phyloP scores from a whole-genome alignment of 768 basidiomycete genomes.

The Russula abietina region DNA sequence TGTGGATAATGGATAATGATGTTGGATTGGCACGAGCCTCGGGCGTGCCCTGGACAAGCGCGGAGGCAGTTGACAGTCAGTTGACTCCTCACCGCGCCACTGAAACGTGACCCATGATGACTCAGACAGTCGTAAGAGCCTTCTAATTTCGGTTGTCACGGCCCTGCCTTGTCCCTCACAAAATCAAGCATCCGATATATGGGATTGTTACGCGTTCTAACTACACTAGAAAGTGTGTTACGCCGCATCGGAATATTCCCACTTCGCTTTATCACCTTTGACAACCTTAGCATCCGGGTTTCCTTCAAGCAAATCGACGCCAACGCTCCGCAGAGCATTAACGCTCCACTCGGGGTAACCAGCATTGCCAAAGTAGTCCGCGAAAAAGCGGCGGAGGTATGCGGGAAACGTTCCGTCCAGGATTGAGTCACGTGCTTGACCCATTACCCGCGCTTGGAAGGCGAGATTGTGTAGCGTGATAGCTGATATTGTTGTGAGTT shows the following conservation, averaged over 20 bases:
- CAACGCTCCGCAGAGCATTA: conserved; percentile 74
- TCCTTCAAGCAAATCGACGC: conserved; percentile 71
- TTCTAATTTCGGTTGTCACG: conserved; percentile 2
- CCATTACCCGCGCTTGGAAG: conserved; percentile 86
- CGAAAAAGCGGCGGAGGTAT: conserved; percentile 73
- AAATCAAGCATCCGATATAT: neutral
- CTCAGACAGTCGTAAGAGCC: neutral
- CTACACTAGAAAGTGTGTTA: conserved; percentile 13
- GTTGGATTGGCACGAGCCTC: neutral
- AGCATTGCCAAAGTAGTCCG: conserved; percentile 64
- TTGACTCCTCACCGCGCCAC: neutral
- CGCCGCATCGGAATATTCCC: conserved; percentile 62
- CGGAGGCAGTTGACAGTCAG: neutral
- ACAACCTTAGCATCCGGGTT: conserved; percentile 43
- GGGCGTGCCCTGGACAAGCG: neutral
- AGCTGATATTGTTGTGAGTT: conserved; percentile 38
- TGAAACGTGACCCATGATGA: neutral
- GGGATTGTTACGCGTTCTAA: neutral
- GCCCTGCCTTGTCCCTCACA: neutral
- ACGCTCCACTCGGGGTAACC: conserved; percentile 88
- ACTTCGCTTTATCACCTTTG: conserved; percentile 61
- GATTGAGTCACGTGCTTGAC: conserved; percentile 77
- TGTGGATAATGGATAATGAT: neutral
- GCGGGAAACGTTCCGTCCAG: conserved; percentile 69
- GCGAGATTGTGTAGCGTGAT: conserved; percentile 78